phyloP scores from a whole-genome alignment of 2,329 filamentous ascomycete genomes.

The Aspergillus fumigatus region DNA sequence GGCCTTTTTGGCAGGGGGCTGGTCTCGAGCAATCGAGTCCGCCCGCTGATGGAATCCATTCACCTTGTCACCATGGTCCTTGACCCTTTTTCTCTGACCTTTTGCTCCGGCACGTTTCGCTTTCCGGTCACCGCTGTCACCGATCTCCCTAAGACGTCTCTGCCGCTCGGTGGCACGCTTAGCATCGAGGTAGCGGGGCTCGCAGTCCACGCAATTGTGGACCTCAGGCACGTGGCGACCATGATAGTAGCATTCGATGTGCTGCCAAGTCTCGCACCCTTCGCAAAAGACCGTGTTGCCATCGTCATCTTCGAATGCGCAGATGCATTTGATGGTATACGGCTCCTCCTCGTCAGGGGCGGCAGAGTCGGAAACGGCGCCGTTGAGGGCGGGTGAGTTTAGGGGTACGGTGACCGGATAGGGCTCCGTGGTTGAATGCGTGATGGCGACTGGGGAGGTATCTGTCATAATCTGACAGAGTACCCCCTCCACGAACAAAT shows the following conservation, averaged over 20 bases:
- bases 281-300: slow-evolving; percentile 97
- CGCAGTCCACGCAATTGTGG: slow-evolving; percentile 87
- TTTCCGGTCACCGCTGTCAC: slow-evolving; percentile 63
- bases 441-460: slow-evolving; percentile 47
- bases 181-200: slow-evolving; percentile 68
- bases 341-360: slow-evolving; percentile 43
- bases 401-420: slow-evolving; percentile 44
- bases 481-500: slow-evolving; percentile 37
- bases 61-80: slow-evolving; percentile 48
- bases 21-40: slow-evolving; percentile 49
- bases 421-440: slow-evolving; percentile 44
- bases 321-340: slow-evolving; percentile 98
- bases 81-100: slow-evolving; percentile 81
- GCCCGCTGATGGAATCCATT: slow-evolving; percentile 56
- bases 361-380: slow-evolving; percentile 39
- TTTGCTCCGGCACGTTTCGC: slow-evolving; percentile 71
- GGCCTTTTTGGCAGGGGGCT: slow-evolving; percentile 66
- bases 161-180: slow-evolving; percentile 72
- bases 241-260: slow-evolving; percentile 95
- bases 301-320: slow-evolving; percentile 88
- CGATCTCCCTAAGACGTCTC: slow-evolving; percentile 55
- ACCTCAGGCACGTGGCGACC: slow-evolving; percentile 67
- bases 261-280: slow-evolving; percentile 94
- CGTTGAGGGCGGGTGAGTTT: slow-evolving; percentile 40
- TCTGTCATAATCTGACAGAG: slow-evolving; percentile 53